phyloP scores from a whole-genome alignment of 1,284 basidiomycete species.

The Entoloma clypeatum region DNA sequence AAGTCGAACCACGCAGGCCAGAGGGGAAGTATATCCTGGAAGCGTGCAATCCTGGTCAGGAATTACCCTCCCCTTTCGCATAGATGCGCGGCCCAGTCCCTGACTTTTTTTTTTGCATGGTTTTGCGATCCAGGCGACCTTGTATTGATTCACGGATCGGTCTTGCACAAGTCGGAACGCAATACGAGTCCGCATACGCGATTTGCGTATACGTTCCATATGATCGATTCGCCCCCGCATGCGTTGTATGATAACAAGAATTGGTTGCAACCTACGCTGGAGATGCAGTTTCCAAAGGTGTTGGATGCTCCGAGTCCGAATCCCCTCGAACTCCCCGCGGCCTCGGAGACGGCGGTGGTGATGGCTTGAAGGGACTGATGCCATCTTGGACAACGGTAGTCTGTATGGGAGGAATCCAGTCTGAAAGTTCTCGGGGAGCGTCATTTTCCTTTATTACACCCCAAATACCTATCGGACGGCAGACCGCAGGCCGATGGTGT shows the following conservation, averaged over 20 bases:
- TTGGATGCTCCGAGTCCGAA: constrained; percentile 37
- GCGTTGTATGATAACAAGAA: constrained; percentile 76
- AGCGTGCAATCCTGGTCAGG: constrained; percentile 71
- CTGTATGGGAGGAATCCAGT: too few relatives aligned
- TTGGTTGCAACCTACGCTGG: constrained; percentile 83
- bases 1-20: constrained; percentile 32
- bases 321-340: too few relatives aligned
- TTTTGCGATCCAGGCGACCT: constrained; percentile 56
- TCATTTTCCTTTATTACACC: too few relatives aligned
- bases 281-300: constrained; percentile 79
- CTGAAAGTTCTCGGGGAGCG: too few relatives aligned
- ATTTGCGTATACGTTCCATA: constrained; percentile 94
- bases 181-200: constrained; percentile 73
- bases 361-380: too few relatives aligned
- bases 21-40: constrained; percentile 65
- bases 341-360: too few relatives aligned
- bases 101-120: background rate
- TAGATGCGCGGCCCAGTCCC: too few relatives aligned
- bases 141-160: constrained; percentile 87
- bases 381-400: too few relatives aligned
- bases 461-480: too few relatives aligned
- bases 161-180: constrained; percentile 84
- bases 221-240: constrained; percentile 69
- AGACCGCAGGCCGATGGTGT: too few relatives aligned
- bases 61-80: background rate